These are phyloP conservation scores for Aspergillus latus DNA, from an alignment of 2,329 filamentous ascomycete genomes.

Conservation along the genomic window DNA sequence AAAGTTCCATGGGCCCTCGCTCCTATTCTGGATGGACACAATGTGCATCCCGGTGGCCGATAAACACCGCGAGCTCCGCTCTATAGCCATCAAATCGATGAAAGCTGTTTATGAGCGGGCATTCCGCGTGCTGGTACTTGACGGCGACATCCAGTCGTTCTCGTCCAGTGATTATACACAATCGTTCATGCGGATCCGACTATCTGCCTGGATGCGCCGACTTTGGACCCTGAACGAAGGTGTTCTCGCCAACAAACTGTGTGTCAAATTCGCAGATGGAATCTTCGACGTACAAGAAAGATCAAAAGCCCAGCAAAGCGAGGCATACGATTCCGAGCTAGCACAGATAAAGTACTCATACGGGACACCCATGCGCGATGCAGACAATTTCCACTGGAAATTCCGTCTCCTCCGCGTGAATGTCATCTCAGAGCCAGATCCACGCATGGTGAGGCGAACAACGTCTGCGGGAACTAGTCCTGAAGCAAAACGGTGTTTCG, in stretches of 20 bases:
- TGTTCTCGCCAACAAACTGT: constrained; percentile 5
- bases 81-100: constrained; percentile 7
- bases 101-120: constrained; percentile 10
- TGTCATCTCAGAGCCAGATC: constrained; percentile 7
- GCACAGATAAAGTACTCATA: not conserved
- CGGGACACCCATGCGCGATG: constrained; percentile 5
- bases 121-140: constrained; percentile 7
- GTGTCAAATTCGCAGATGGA: constrained; percentile 4
- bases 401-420: constrained; percentile 4
- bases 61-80: constrained; percentile 1
- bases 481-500: constrained; percentile 1
- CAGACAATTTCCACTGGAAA: constrained; percentile 11
- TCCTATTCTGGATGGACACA: constrained; percentile 12
- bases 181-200: constrained; percentile 8
- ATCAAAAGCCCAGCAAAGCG: not conserved
- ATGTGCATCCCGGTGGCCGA: constrained; percentile 5
- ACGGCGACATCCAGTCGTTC: constrained; percentile 5
- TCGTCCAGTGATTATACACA: not conserved
- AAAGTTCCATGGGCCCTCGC: constrained; percentile 7
- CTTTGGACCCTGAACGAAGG: constrained; percentile 13
- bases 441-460: not conserved
- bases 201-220: constrained; percentile 12
- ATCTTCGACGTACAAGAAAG: constrained; percentile 4
- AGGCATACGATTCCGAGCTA: not conserved
- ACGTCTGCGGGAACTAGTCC: not conserved